Base-by-base conservation (phyloP, 2,329 filamentous ascomycete genomes). In the Aspergillus candidus region DNA sequence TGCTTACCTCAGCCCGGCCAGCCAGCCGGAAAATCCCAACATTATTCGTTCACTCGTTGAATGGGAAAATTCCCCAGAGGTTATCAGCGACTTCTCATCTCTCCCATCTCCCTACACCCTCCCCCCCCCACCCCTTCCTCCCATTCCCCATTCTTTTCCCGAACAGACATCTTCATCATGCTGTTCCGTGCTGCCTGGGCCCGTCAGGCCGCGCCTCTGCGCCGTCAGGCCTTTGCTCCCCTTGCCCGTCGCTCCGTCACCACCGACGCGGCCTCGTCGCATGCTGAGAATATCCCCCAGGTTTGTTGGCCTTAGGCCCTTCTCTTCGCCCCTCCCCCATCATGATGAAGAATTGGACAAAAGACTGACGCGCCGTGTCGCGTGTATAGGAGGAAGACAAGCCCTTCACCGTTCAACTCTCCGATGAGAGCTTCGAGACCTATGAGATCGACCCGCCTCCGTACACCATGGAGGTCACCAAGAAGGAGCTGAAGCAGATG, bases 371-470 rank as follows among this genome's bases (percentile, higher is more conserved):
- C 34, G 39, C 34, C 33, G 36, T 53, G 43, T 41, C 43, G 32
- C 46, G 11, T 40, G 17, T 56, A 43, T 66, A 94, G 89, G 86
- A 90, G 71, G 90, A 96, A 70, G 88, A 96, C 65, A 86, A 94
- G 79, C 82, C 83, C 55, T 97, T 98, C 77, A 81, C 84, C 63
- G 82, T 98, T 68, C 85, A 82, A 65, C 85, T 98, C 69, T 94
- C 88, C 69, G 88, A 96, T 70, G 91, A 97, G 84, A 91, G 88
- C 76, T 98, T 97, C 76, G 93, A 98, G 81, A 96, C 93, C 47
- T 98, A 97, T 76, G 89, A 96, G 78, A 82, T 98, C 67, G 93
- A 98, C 74, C 90, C 91, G 59, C 93, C 93, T 55, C 77, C 88
- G 47, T 96, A 96, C 79, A 90, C 87, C 52, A 75, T 98, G 59